These are phyloP conservation scores for Paramecium sonneborni DNA, from an alignment of 73 alveolate genomes.

Conservation along the genomic window DNA sequence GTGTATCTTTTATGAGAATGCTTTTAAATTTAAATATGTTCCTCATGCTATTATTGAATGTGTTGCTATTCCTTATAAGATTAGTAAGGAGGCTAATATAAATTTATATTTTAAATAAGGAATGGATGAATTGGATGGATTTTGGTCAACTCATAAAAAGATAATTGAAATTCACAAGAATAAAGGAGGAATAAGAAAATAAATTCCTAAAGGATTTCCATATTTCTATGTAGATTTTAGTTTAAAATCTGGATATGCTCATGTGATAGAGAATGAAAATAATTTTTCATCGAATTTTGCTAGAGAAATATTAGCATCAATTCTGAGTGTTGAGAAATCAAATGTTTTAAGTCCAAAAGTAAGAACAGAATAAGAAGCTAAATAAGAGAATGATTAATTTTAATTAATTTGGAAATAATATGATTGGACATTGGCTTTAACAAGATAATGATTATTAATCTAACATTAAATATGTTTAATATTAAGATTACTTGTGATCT, in stretches of 20 bases:
- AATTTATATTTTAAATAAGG: conserved; percentile 57
- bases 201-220: conserved; percentile 67
- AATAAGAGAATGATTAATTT: conserved; percentile 21
- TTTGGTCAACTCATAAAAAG: conserved; percentile 66
- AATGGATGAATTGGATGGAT: conserved; percentile 65
- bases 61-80: conserved; percentile 57
- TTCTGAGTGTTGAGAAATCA: conserved; percentile 44
- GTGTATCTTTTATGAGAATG: conserved; percentile 55
- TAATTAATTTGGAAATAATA: conserved; percentile 49
- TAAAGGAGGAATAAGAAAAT: conserved; percentile 63
- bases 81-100: conserved; percentile 53
- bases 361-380: conserved; percentile 13
- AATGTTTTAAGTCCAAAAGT: conserved; percentile 44
- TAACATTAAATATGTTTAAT: too few relatives aligned
- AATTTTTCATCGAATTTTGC: conserved; percentile 53
- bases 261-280: conserved; percentile 62
- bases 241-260: conserved; percentile 58
- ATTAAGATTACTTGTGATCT: too few relatives aligned
- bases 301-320: conserved; percentile 52
- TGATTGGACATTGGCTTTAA: conserved; percentile 51
- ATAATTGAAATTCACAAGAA: conserved; percentile 44
- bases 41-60: conserved; percentile 67
- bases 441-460: background rate
- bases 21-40: conserved; percentile 33
- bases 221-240: conserved; percentile 65